Evolutionary conservation across 768 basidiomycete species (phyloP), one percentile per base, ranked within the genome.

Genomic region (Rhodotorula sphaerocarpa): DNA sequence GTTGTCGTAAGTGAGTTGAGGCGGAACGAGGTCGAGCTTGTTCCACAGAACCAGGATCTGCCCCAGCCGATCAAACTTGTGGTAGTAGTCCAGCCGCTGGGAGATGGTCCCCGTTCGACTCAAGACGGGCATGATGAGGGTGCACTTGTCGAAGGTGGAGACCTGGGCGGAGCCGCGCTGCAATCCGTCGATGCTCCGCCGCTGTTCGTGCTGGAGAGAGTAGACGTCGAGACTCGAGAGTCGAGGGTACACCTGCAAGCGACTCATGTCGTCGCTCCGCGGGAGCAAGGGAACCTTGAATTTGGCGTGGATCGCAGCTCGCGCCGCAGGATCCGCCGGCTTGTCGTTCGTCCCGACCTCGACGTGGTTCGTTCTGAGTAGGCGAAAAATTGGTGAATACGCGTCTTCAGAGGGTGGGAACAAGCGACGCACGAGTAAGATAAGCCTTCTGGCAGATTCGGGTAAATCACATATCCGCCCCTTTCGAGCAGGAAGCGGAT

Each of bases 1-100:
- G 52, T 54, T 42, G 39, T 18, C 27, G 52, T 27, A 28, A 16
- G 34, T 5, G 15, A 41, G 34, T 4, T 21, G 23, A 27, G 52
- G 52, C n/a, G 52, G 52, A 39, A 12, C 23, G 25, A 9, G 23
- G 34, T 54, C 42, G 39, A 41, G 23, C 12, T 54, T 54, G 39
- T 54, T 54, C 52, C 52, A 54, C 7, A 54, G n/a, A 27, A 54
- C 28, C 23, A 54, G 52, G 39, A 54, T 54, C 28, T 54, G 52
- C 2, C 52, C 52, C 16, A 54, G 36, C 15, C 36, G 23, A n/a
- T 54, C 52, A n/a, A 54, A n/a, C 16, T 5, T 10, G n/a, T 39
- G 39, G 30, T 54, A 54, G n/a, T 54, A 28, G 14, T 54, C 52
- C 36, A 54, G 23, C 12, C 52, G 52, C 18, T 54, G 36, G 39